Base-by-base conservation (phyloP, 768 basidiomycete genomes). In the Daedaleopsis sinensis region DNA sequence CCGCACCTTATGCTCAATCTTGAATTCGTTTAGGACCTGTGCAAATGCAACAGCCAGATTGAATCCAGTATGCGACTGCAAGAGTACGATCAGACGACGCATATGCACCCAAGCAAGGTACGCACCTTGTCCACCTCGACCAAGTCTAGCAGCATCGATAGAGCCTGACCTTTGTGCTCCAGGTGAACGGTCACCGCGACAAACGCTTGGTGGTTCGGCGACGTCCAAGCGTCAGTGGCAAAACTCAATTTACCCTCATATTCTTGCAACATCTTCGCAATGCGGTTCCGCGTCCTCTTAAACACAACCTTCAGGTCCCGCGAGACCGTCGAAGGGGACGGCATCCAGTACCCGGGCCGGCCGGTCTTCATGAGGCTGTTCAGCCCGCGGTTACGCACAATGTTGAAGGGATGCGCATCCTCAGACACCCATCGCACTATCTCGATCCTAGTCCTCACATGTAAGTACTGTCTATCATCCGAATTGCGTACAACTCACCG, bases 311-410 rank as follows among this genome's bases (percentile, higher is more conserved):
- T 64, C 0, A 77, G 55, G 53, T 80, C 76, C 67, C 27, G 63
- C 0, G 71, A 69, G 0, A 81, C 70, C 0, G 74, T 79, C 0
- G 56, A 19, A 5, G 65, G 62, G 0, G 71, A 74, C 0, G 78
- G 78, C 46, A 80, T 51, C 52, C 74, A 73, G 23, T 72, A 67
- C n/a, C 69, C 66, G 0, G 74, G 78, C 9, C 73, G 59, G 1
- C 75, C 73, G 0, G 74, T 75, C 51, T 71, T 74, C 71, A 77
- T n/a, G n/a, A n/a, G n/a, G n/a, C n/a, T n/a, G n/a, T n/a, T n/a
- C n/a, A n/a, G n/a, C n/a, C n/a, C n/a, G n/a, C n/a, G n/a, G n/a
- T n/a, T n/a, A n/a, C n/a, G n/a, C n/a, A n/a, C n/a, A n/a, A n/a
- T n/a, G n/a, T n/a, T n/a, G n/a, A n/a, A n/a, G n/a, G n/a, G n/a